Conservation (phyloP, 257 asterid species). For the Gardenia jasminoides region DNA sequence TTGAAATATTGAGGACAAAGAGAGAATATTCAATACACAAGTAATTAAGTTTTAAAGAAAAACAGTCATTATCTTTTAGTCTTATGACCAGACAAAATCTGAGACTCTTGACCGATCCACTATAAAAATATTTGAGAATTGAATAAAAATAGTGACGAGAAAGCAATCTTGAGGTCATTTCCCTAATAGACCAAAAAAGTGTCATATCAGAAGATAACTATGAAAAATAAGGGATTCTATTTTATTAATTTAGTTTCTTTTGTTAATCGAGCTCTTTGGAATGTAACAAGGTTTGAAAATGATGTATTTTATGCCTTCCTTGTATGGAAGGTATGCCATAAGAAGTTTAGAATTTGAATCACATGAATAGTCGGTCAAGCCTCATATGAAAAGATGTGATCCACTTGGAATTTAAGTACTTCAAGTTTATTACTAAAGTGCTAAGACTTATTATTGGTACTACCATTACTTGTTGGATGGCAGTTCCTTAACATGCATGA, state of each 20-base stretch:
- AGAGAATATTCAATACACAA: neutral
- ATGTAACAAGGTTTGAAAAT: neutral
- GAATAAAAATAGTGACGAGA: neutral
- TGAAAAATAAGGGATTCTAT: neutral
- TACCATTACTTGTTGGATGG: neutral
- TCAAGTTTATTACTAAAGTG: neutral
- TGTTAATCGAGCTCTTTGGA: neutral
- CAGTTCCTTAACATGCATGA: conserved; percentile 6
- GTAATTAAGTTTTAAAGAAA: conserved; percentile 8
- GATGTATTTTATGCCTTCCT: conserved; percentile 8
- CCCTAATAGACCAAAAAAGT: neutral
- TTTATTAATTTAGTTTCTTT: neutral
- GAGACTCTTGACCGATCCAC: conserved; percentile 36
- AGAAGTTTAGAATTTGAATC: conserved; percentile 17
- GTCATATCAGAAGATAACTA: neutral
- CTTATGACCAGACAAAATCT: conserved; percentile 26
- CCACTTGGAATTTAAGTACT: conserved; percentile 13
- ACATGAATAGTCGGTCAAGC: conserved; percentile 36
- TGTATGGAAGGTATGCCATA: conserved; percentile 8
- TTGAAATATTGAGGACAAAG: neutral
- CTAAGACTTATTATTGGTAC: neutral
- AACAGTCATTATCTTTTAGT: conserved; percentile 20
- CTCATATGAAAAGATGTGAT: conserved; percentile 37
- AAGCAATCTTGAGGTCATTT: neutral
- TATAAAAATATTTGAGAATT: conserved; percentile 11